Base-by-base conservation (phyloP, 129 eudicot species). In the Solidago caesia region DNA sequence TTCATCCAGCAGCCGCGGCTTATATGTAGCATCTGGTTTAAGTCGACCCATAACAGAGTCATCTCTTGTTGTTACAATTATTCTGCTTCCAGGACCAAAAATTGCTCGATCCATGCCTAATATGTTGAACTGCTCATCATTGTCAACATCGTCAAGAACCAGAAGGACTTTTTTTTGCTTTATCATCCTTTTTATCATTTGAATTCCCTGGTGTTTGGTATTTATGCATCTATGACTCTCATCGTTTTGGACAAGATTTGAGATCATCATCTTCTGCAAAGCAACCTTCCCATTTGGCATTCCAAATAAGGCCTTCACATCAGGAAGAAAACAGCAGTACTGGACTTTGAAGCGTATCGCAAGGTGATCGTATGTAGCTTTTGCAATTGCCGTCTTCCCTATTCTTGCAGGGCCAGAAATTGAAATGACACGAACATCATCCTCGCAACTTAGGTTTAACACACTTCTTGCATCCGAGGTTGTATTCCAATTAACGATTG, bases 71-170 rank as follows among this genome's bases (percentile, higher is more conserved):
- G 79, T 80, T 13, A 80, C 71, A 7, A 73, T 67, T 42, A 80
- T 73, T 73, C 68, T 79, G 33, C 83, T 79, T n/a, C 83, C 83
- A 39, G 46, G 29, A 7, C 70, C 15, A 26, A 80, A 67, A 21
- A 58, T 27, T 12, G 14, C 71, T 9, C 79, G 70, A 42, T 26
- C 52, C 58, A 67, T 16, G 21, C 70, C 45, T 71, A 79, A 33
- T 41, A 44, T 44, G 52, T 60, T 64, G 46, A 79, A 15, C 58
- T 79, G 83, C 73, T 72, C 73, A 7, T 7, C 58, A 39, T 65
- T 16, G 11, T 79, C 83, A 64, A 79, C 74, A 29, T 79, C 78
- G 14, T 79, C 83, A 55, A 78, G 67, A 78, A 78, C 77, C 60
- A 77, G 9, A 57, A 78, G 77, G 61, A 71, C 39, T 65, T 70